Percentiles rank a stretch among this genome's conserved stretches.
These are phyloP conservation scores for Colletotrichum godetiae DNA, from an alignment of 2,329 filamentous ascomycete genomes.

Conservation along the genomic window DNA sequence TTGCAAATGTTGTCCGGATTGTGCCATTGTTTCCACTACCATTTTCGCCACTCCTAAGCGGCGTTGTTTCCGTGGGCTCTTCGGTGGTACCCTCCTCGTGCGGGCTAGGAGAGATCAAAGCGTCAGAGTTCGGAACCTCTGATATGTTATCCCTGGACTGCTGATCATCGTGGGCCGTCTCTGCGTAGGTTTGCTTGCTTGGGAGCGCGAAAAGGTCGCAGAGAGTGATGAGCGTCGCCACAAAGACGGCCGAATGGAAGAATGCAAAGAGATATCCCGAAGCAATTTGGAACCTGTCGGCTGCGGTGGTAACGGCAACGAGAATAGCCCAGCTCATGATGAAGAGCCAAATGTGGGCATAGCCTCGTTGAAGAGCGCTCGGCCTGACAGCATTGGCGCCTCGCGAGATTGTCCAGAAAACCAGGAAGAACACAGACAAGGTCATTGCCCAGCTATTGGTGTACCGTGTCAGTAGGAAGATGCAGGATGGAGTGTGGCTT, in stretches of 20 bases:
- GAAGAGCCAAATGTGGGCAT: slow-evolving; percentile 87
- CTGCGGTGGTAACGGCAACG: slow-evolving; percentile 78
- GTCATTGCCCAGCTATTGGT: slow-evolving; percentile 80
- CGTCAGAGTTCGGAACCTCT: slow-evolving; percentile 44
- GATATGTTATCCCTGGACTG: slow-evolving; percentile 53
- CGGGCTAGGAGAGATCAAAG: slow-evolving; percentile 52
- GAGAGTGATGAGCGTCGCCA: slow-evolving; percentile 80
- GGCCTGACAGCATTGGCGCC: slow-evolving; percentile 84
- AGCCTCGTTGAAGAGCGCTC: slow-evolving; percentile 86
- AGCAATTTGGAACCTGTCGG: slow-evolving; percentile 77
- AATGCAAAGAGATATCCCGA: slow-evolving; percentile 86
- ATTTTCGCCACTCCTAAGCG: slow-evolving; percentile 51
- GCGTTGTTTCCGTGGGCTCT: slow-evolving; percentile 65
- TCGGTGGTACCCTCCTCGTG: slow-evolving; percentile 49
- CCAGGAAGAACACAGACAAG: slow-evolving; percentile 80
- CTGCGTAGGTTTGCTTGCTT: slow-evolving; percentile 76
- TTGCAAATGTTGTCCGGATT: slow-evolving; percentile 63
- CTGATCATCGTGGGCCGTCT: slow-evolving; percentile 63
- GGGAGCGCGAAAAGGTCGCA: slow-evolving; percentile 83
- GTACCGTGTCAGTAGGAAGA: slow-evolving; percentile 31
- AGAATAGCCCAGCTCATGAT: slow-evolving; percentile 78
- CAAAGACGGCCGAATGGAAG: slow-evolving; percentile 79
- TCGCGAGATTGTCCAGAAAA: slow-evolving; percentile 85
- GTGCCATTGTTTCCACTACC: slow-evolving; percentile 45
- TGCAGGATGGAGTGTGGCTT: background rate